A percentile compares a stretch with the other conserved stretches of the same genome.
phyloP scores from a whole-genome alignment of 2,329 filamentous ascomycete species.

The Sclerotinia subarctica region DNA sequence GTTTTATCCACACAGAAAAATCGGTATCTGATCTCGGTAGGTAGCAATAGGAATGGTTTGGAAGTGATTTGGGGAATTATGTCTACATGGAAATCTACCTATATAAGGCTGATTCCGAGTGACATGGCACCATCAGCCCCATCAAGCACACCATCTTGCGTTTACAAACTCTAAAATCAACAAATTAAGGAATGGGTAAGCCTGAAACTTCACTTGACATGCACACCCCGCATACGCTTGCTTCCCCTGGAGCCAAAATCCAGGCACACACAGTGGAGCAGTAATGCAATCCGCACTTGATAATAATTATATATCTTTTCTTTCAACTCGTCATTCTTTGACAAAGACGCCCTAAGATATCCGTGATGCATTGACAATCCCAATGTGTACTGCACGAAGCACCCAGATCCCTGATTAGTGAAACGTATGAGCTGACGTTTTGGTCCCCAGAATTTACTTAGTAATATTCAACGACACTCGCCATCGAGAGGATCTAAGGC shows the following conservation, averaged over 20 bases:
- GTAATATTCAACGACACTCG: conserved; percentile 1
- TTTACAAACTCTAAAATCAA: not conserved
- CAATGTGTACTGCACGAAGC: not conserved
- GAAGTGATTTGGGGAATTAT: not conserved
- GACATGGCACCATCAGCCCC: conserved; percentile 19
- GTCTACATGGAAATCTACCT: not conserved
- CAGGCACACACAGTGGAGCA: not conserved
- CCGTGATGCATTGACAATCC: not conserved
- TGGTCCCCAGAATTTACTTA: not conserved
- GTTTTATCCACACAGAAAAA: not conserved
- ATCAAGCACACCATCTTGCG: conserved; percentile 21
- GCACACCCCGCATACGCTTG: conserved; percentile 5
- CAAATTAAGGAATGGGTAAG: conserved; percentile 10
- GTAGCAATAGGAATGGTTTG: not conserved
- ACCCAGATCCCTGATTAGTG: conserved; percentile 1
- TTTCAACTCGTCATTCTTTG: not conserved
- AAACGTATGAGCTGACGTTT: conserved; percentile 10
- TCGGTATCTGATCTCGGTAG: not conserved
- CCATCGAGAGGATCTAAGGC: conserved; percentile 9
- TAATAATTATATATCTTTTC: not conserved
- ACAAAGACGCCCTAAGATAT: not conserved
- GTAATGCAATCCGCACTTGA: not conserved
- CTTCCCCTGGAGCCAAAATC: not conserved
- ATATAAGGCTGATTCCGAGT: conserved; percentile 14
- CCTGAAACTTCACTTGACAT: not conserved